Evolutionary conservation across 805 yeast genomes (phyloP), one percentile per base, ranked within the genome.

Genomic region (Tanozyma kutaoensis): DNA sequence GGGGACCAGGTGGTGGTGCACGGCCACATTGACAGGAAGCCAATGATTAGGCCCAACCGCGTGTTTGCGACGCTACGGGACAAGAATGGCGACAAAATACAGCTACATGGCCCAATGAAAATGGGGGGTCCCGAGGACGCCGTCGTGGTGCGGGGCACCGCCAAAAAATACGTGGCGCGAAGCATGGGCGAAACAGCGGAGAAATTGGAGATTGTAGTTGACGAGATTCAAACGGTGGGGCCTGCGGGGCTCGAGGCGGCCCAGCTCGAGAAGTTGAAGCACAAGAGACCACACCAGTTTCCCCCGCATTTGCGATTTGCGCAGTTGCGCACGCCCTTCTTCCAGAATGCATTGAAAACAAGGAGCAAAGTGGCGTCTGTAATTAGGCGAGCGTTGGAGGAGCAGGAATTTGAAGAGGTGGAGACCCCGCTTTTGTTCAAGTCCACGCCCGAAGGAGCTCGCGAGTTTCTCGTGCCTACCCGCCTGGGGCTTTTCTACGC

Each of bases 361-460:
- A 56, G 93, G 42, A 67, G 84, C 17, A 46, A 57, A 25, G 69
- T 74, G 1, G 67, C 81, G 0, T 47, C 53, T 14, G 36, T 55
- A 11, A 47, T 70, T 1, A 54, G 84, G 24, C 39, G 51, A 5
- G 38, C 45, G 1, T 46, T 76, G 11, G 43, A 51, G 1, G 34
- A 36, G 9, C 62, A 58, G 36, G 43, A 38, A 2, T 91, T 91
- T 48, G 67, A 69, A 0, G 97, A 91, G 44, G 65, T 91, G 16
- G 98, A 88, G 46, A 91, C 98, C 0, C 98, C 98, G 1, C 48
- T 88, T 5, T 54, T 91, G 16, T 91, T 91, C 62, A 86, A 91
- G 45, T 80, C 95, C 2, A 91, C 98, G 0, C 98, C 98, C 0
- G 98, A 91, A 50, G 98, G 98, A 11, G 98, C 98, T 1, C 63